Evolutionary conservation across 164 flowering plant species (phyloP).

Genomic region (Vitis riparia): DNA sequence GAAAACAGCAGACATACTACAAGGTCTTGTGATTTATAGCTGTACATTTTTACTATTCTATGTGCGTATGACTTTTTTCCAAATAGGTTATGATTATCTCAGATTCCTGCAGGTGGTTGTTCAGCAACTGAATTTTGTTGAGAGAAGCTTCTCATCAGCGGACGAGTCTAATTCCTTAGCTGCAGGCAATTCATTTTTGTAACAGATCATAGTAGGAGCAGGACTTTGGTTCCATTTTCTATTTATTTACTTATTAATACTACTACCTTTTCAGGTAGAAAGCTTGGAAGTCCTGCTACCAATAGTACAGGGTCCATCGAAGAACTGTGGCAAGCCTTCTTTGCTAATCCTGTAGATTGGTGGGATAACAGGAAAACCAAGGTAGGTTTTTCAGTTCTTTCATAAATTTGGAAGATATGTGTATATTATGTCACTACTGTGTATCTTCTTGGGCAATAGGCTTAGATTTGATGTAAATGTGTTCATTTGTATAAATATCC

Average conservation of each 20-base stretch:
- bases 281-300: conserved; percentile 24
- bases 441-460: background rate
- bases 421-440: background rate
- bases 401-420: background rate
- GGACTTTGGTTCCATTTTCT: background rate
- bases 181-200: conserved; percentile 33
- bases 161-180: conserved; percentile 30
- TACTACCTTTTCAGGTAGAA: conserved; percentile 41
- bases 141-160: conserved; percentile 41
- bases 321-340: conserved; percentile 92
- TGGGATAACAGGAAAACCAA: conserved; percentile 91
- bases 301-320: conserved; percentile 40
- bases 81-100: conserved; percentile 6
- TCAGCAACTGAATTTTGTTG: conserved; percentile 77
- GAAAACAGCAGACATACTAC: conserved; percentile 73
- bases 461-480: background rate
- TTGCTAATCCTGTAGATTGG: conserved; percentile 94
- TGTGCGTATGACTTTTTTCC: background rate
- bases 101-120: conserved; percentile 69
- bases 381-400: conserved; percentile 36
- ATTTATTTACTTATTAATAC: background rate
- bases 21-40: conserved; percentile 49
- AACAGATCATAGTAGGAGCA: background rate
- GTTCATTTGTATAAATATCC: background rate
- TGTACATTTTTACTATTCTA: background rate